Evolutionary conservation across 768 basidiomycete species (phyloP).

Genomic region (Trichaptum fuscoviolaceum): DNA sequence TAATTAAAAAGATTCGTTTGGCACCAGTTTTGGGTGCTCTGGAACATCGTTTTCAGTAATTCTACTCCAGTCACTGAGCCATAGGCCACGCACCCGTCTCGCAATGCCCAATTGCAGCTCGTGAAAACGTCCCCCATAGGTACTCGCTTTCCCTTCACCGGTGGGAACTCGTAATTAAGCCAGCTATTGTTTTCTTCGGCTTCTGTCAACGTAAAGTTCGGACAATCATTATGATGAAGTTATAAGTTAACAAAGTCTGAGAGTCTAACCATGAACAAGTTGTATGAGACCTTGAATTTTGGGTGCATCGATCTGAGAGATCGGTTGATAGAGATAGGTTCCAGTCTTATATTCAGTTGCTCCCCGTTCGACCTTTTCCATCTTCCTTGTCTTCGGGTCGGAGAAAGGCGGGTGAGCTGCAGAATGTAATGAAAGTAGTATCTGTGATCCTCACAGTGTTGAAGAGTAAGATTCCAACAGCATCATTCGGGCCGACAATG

Average conservation of each 20-base stretch:
- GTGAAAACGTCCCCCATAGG: constrained; percentile 89
- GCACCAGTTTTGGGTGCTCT: constrained; percentile 84
- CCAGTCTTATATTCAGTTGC: constrained; percentile 60
- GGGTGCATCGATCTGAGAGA: constrained; percentile 72
- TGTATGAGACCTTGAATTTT: constrained; percentile 76
- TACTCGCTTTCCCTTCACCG: constrained; percentile 48
- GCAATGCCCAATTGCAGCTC: constrained; percentile 83
- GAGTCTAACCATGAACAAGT: constrained; percentile 63
- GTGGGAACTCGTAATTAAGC: constrained; percentile 59
- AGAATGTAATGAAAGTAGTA: constrained; percentile 12
- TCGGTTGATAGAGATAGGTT: constrained; percentile 69
- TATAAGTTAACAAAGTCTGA: neutral
- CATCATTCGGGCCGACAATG: constrained; percentile 80
- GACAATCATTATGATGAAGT: constrained; percentile 5
- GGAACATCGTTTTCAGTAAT: neutral
- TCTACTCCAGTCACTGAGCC: neutral
- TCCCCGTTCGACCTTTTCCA: constrained; percentile 31
- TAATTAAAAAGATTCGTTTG: constrained; percentile 92
- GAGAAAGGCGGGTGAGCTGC: neutral
- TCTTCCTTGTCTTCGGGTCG: constrained; percentile 19
- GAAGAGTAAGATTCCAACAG: constrained; percentile 86
- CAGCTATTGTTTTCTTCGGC: constrained; percentile 57
- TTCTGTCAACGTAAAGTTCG: constrained; percentile 35
- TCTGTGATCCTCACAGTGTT: constrained; percentile 65
- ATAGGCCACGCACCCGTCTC: constrained; percentile 62